Conservation (phyloP, 202 grass and related monocot genomes). For the Cymbopogon flexuosus region DNA sequence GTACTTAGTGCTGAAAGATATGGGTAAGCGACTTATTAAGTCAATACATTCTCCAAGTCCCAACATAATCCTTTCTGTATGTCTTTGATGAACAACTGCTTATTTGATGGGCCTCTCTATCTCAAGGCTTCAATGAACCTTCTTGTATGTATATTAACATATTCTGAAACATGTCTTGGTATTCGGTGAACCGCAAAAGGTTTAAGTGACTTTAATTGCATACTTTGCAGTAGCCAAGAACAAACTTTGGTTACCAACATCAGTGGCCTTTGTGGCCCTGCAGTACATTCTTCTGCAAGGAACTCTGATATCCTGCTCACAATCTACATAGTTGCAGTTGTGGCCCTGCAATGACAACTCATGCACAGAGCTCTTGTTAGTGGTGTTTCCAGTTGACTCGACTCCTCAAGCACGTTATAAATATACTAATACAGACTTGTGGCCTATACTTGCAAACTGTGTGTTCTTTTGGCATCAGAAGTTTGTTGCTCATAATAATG, state of each 20-base stretch:
- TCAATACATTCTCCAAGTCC: background rate
- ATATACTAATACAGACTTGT: constrained; percentile 27
- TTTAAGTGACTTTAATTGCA: background rate
- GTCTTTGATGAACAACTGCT: background rate
- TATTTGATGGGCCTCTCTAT: background rate
- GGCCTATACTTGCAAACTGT: constrained; percentile 9
- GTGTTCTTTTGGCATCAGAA: constrained; percentile 13
- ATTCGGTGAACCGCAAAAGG: background rate
- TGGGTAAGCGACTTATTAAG: background rate
- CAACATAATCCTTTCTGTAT: background rate
- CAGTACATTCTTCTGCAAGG: constrained; percentile 19
- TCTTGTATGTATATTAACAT: constrained; percentile 3
- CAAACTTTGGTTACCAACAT: constrained; percentile 2
- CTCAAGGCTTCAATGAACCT: background rate
- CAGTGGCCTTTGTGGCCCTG: background rate
- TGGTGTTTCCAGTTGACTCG: background rate
- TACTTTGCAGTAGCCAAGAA: background rate
- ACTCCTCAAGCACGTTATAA: constrained; percentile 13
- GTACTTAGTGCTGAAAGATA: too few species aligned
- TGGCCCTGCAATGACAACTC: background rate
- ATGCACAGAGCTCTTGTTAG: constrained; percentile 15
- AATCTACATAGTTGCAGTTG: background rate
- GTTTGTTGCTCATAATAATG: background rate
- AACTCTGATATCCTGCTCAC: constrained; percentile 13
- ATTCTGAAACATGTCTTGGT: background rate